Evolutionary conservation across 129 eudicot species (phyloP), one percentile per base, ranked within the genome.

Genomic region (Lactuca sativa): DNA sequence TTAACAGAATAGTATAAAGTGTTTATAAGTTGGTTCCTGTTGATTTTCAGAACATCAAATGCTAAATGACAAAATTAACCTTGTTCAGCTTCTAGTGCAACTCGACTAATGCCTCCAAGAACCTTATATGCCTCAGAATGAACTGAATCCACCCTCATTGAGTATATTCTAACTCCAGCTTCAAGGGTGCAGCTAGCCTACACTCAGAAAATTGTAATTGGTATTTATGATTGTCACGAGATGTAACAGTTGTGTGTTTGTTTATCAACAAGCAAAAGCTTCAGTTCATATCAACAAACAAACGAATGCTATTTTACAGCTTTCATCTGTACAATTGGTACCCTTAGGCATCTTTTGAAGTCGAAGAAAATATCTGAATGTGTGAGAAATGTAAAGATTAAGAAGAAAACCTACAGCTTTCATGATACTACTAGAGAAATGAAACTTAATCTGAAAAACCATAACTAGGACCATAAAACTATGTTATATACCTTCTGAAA

Each of bases 111-210:
- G 49, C 92, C 90, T 61, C 87, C 95, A 66, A 93, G 98, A 59
- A 90, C 90, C 72, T 93, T 89, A 75, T 93, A 93, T 52, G 98
- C 98, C 70, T 93, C 98, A 21, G 92, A 82, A 66, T 93, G 92
- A 31, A 87, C 92, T 0, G 96, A 93, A 78, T 93, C 98, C 68
- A 93, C 98, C 83, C 98, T 93, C 84, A 86, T 72, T 18, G 98
- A 83, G 56, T 93, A 93, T 79, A 93, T 93, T 86, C 92, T 87
- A 36, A 93, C 98, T 67, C 98, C 98, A 64, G 98, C 97, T 78
- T 93, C 98, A 56, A 93, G 82, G 1, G 98, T 85, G 74, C 96
- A 92, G 64, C 97, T 92, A 57, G 97, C 96, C 97, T 92, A 68
- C 67, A 69, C 48, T 55, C 43, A 59, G 25, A 59, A 59, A 48